Evolutionary conservation across 2,329 filamentous ascomycete species (phyloP).

Genomic region (Neurospora crassa): DNA sequence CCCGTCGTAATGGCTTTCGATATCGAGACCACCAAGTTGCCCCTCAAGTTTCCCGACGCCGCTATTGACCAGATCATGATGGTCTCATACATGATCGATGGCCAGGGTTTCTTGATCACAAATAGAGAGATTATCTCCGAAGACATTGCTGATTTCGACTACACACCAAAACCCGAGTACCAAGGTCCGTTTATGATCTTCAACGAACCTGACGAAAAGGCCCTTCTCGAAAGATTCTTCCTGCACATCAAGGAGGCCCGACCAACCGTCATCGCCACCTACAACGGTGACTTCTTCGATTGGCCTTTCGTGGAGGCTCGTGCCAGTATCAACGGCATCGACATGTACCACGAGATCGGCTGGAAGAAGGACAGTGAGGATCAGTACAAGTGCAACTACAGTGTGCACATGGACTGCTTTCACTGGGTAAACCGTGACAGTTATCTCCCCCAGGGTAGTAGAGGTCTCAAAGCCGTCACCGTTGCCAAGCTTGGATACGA

Average conservation of each 20-base stretch:
- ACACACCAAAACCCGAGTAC: constrained; percentile 95
- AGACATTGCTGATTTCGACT: constrained; percentile 95
- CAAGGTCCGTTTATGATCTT: constrained; percentile 94
- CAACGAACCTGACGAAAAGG: constrained; percentile 92
- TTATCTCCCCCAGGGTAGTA: constrained; percentile 92
- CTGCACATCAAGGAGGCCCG: constrained; percentile 88
- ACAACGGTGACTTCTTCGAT: constrained; percentile 99
- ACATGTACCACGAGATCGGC: constrained; percentile 98
- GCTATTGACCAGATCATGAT: constrained; percentile 98
- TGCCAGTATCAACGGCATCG: constrained; percentile 88
- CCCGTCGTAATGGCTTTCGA: constrained; percentile 98
- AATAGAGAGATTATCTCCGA: constrained; percentile 97
- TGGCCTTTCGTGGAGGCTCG: constrained; percentile 96
- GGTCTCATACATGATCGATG: constrained; percentile 99
- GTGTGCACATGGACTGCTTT: constrained; percentile 98
- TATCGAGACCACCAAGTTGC: constrained; percentile 94
- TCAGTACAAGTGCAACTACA: constrained; percentile 91
- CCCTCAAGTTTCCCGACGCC: constrained; percentile 92
- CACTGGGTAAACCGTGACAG: constrained; percentile 98
- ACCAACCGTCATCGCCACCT: constrained; percentile 97
- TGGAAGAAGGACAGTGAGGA: constrained; percentile 94
- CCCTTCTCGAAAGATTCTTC: constrained; percentile 83
- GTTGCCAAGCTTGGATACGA: constrained; percentile 98
- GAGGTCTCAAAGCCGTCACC: constrained; percentile 94
- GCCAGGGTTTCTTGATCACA: constrained; percentile 93